These are phyloP conservation scores for Senecio squalidus DNA, from an alignment of 140 eudicot species.

Conservation along the genomic window DNA sequence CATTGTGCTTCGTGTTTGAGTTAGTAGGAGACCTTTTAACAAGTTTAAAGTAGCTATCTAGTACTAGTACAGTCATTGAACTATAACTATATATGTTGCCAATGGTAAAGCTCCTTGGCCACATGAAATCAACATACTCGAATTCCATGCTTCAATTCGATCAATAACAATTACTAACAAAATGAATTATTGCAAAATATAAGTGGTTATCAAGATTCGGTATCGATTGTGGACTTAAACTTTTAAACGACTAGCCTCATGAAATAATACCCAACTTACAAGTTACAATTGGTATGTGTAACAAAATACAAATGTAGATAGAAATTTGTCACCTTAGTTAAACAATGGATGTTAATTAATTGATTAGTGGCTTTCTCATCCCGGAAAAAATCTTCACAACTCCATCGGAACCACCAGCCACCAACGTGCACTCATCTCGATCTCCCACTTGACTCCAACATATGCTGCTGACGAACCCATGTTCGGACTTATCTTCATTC, in stretches of 20 bases:
- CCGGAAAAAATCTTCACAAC: conserved; percentile 60
- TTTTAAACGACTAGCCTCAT: background rate
- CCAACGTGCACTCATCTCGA: conserved; percentile 61
- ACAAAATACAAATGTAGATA: conserved; percentile 5
- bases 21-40: too few relatives aligned
- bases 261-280: background rate
- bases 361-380: conserved; percentile 28
- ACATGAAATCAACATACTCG: too few relatives aligned
- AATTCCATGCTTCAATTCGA: too few relatives aligned
- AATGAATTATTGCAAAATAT: too few relatives aligned
- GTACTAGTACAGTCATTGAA: too few relatives aligned
- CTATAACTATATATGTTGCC: background rate
- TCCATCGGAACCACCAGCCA: conserved; percentile 81
- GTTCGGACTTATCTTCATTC: conserved; percentile 15
- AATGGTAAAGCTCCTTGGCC: too few relatives aligned
- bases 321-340: conserved; percentile 15
- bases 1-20: too few relatives aligned
- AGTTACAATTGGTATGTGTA: background rate
- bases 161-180: too few relatives aligned
- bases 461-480: conserved; percentile 64
- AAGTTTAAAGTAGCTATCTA: too few relatives aligned
- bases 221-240: background rate
- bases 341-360: background rate
- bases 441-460: conserved; percentile 73
- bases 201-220: too few relatives aligned